These are phyloP conservation scores for Leishmania mexicana DNA, from an alignment of 208 protist species.

Conservation along the genomic window DNA sequence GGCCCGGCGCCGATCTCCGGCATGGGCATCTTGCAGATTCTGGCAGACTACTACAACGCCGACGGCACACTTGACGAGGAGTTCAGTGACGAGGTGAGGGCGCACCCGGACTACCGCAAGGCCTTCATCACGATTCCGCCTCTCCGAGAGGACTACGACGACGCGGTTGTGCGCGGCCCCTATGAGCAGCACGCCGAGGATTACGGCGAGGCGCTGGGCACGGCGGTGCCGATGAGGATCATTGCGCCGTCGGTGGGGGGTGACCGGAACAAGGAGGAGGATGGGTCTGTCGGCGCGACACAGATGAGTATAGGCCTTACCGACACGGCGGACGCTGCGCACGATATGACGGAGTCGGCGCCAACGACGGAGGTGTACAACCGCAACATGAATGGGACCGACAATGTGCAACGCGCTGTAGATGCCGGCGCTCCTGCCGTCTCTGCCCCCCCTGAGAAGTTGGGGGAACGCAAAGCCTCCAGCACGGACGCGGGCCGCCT, in stretches of 20 bases:
- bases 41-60: conserved; percentile 63
- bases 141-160: conserved; percentile 68
- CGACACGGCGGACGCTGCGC: neutral
- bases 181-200: conserved; percentile 27
- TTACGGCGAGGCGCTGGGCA: conserved; percentile 13
- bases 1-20: conserved; percentile 52
- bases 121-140: conserved; percentile 49
- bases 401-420: neutral
- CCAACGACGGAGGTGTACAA: conserved; percentile 5
- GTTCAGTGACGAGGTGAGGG: conserved; percentile 40
- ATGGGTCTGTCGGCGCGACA: neutral
- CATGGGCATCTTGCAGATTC: conserved; percentile 46
- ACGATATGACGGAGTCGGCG: conserved; percentile 6
- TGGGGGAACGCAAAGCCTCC: neutral
- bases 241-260: neutral
- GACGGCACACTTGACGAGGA: conserved; percentile 57
- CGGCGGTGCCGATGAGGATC: conserved; percentile 7
- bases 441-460: neutral
- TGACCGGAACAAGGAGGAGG: neutral
- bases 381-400: neutral
- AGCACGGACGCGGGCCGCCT: neutral
- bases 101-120: conserved; percentile 59
- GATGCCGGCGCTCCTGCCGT: neutral
- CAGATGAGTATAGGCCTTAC: neutral
- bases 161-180: conserved; percentile 16